Evolutionary conservation across 2,329 filamentous ascomycete species (phyloP).

Genomic region (Fusarium cyanostomum): DNA sequence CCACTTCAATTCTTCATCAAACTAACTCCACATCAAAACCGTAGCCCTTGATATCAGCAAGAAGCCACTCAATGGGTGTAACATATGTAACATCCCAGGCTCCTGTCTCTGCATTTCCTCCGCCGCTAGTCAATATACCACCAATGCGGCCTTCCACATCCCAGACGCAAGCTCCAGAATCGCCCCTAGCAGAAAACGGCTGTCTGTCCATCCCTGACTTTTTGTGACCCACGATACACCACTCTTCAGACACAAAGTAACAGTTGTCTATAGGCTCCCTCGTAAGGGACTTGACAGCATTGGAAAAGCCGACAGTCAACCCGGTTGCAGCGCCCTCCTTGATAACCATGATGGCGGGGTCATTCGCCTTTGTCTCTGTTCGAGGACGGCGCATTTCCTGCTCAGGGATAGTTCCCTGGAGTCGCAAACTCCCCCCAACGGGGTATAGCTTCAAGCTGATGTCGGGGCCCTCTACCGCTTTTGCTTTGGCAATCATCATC

Average conservation of each 20-base stretch:
- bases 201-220: too few relatives aligned
- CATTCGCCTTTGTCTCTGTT: too few relatives aligned
- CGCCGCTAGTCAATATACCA: conserved; percentile 3
- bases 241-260: conserved; percentile 1
- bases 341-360: too few relatives aligned
- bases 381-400: too few relatives aligned
- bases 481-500: too few relatives aligned
- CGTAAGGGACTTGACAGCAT: background rate
- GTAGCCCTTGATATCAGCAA: conserved; percentile 4
- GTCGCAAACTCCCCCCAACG: too few relatives aligned
- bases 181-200: background rate
- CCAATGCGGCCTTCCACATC: conserved; percentile 6
- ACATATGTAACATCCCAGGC: conserved; percentile 6
- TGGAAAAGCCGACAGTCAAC: conserved; percentile 5
- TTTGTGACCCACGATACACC: conserved; percentile 4
- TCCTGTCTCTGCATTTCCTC: background rate
- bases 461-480: too few relatives aligned
- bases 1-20: too few relatives aligned
- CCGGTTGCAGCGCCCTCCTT: too few relatives aligned
- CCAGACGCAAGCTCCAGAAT: conserved; percentile 17
- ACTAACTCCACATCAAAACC: conserved; percentile 12
- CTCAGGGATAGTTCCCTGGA: too few relatives aligned
- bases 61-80: conserved; percentile 24
- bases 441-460: too few relatives aligned
- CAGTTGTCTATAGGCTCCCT: background rate